Evolutionary conservation across 306 rosid species (phyloP), one percentile per base, ranked within the genome.

Genomic region (Dryas octopetala): DNA sequence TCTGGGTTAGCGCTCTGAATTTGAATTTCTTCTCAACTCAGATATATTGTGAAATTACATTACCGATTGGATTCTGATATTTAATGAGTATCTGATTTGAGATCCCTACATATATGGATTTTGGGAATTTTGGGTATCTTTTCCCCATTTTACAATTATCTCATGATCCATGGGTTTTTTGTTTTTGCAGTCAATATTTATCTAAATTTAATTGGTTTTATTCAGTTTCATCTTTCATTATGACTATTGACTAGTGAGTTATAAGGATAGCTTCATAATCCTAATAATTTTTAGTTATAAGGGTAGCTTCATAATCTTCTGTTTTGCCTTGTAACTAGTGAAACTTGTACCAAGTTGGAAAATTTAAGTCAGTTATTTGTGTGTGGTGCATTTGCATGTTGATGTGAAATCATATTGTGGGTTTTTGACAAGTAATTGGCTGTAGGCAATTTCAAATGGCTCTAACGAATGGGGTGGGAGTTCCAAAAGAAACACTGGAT

Each of bases 361-460:
- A 44, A 2, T 66, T 45, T n/a, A 28, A 19, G 6, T 67, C 15
- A 47, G 1, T 4, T 2, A 23, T 43, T 9, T 14, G 28, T 40
- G 15, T 23, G 51, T 43, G 10, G 19, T 50, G 53, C 46, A 46
- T 16, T 45, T 73, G 47, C 4, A 3, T 15, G 44, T 45, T 26
- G 6, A 4, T 54, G 9, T 68, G 69, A 40, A 64, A 62, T n/a
- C 58, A 44, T 47, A 17, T 82, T 45, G 5, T 68, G 61, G 78
- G 72, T 23, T 45, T 75, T 51, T 79, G 63, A 76, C 19, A 14
- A 57, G 74, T 23, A 52, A 43, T 58, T 59, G 58, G 43, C 4
- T 76, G 81, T 58, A 86, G 83, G 85, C 0, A 26, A 61, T 57
- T 64, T 82, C 66, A 26, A 67, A 93, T 94, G 98, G 92, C 86